Base-by-base conservation (phyloP, 257 asterid species). In the Cinchona pubescens region DNA sequence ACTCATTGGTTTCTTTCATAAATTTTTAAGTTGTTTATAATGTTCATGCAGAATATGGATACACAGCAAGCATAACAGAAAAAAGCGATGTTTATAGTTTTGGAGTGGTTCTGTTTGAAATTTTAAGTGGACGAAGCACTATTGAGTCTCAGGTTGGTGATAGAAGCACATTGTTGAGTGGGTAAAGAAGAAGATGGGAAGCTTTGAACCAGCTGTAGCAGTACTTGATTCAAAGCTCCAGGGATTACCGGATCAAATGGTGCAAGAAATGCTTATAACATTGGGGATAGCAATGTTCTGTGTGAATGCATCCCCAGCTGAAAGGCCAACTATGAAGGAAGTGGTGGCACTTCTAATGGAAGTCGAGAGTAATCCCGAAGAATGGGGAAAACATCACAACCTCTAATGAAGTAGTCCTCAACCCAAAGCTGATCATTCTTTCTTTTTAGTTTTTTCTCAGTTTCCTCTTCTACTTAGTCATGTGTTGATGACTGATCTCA, bases 241-340 rank as follows among this genome's bases (percentile, higher is more conserved):
- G 43, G 91, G 96, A 0, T 67, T 94, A 81, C 92, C 97, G 0
- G 97, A 94, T 80, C 96, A 88, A 73, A 81, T 85, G 89, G 96
- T 91, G 88, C 98, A 94, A 79, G 98, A 94, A 85, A 91, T 94
- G 97, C 96, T 94, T 38, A 97, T 91, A 73, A 89, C 98, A 16
- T 93, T 94, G 4, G 98, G 98, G 53, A 91, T 94, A 18, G 98
- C 98, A 0, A 91, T 94, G 97, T 94, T 94, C 78, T 94, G 98
- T 35, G 97, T 92, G 76, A 94, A 94, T 66, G 78, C 94, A 32
- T 88, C 96, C 10, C 98, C 98, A 0, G 75, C 86, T 0, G 97
- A 94, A 71, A 81, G 98, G 82, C 98, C 98, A 27, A 87, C 98
- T 0, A 94, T 94, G 98, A 92, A 91, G 87, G 97, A 94, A 82